Evolutionary conservation across 305 asterid genomes (phyloP).

Genomic region (Ilex paraguariensis): DNA sequence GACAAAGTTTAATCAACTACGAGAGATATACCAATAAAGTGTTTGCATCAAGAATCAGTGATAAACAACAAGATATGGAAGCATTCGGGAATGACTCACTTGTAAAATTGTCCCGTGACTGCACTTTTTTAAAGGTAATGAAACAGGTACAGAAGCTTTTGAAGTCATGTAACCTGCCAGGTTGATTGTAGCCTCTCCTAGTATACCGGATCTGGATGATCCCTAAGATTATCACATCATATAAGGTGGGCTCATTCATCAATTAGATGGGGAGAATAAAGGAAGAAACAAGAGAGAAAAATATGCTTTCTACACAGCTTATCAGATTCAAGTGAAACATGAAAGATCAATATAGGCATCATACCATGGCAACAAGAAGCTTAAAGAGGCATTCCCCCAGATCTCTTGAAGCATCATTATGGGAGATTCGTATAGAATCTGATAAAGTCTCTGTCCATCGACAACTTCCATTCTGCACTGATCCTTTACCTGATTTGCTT

Average conservation of each 20-base stretch:
- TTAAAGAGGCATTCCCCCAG: constrained; percentile 25
- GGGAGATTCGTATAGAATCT: constrained; percentile 38
- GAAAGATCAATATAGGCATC: constrained; percentile 8
- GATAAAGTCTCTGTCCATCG: constrained; percentile 39
- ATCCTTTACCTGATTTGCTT: constrained; percentile 30
- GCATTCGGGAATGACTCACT: constrained; percentile 23
- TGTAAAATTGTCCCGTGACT: constrained; percentile 31
- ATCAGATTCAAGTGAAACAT: not conserved
- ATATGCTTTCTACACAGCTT: not conserved
- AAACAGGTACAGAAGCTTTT: constrained; percentile 20
- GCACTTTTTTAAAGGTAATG: constrained; percentile 40
- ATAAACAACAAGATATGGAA: not conserved
- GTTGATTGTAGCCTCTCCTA: constrained; percentile 37
- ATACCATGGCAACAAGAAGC: constrained; percentile 37
- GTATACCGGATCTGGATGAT: constrained; percentile 32
- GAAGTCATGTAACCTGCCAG: constrained; percentile 27
- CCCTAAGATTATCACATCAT: constrained; percentile 24
- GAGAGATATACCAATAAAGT: too few species aligned
- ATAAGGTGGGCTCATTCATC: too few species aligned
- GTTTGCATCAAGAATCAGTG: not conserved
- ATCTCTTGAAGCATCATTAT: constrained; percentile 20
- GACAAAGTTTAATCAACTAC: too few species aligned
- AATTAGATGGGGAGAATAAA: too few species aligned
- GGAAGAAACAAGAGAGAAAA: not conserved
- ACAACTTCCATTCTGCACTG: constrained; percentile 37